Evolutionary conservation across 1,284 basidiomycete genomes (phyloP), one percentile per base, ranked within the genome.

Genomic region (Leccinum huronense): DNA sequence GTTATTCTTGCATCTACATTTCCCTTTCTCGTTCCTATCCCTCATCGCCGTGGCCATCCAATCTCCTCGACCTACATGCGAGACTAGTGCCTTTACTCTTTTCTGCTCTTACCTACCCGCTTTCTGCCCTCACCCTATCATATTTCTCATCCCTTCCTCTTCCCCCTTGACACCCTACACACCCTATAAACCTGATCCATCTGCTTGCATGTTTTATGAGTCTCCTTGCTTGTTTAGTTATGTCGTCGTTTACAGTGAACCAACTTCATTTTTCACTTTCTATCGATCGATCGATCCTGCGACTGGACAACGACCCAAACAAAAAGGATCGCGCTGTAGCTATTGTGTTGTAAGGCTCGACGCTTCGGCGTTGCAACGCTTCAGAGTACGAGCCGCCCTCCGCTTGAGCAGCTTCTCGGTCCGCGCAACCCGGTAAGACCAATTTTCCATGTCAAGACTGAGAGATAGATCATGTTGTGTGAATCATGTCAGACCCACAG

Each of bases 1-100:
- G 7, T 71, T 71, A 71, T 68, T 45, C 33, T 62, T 67, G 40
- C 61, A 69, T 64, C 48, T 30, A 59, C 59, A 62, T 61, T 54
- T 61, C 53, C 42, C 60, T n/a, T 23, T 48, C 45, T 19, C 19
- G 45, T 48, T 19, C 19, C 5, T 19, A 48, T 48, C 19, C 3
- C n/a, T 45, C 42, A 45, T 10, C 42, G 5, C 42, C 42, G 42
- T 45, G 5, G n/a, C n/a, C 42, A 45, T 45, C 9, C 42, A 45
- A 45, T 14, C 42, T 48, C 45, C 45, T 48, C 10, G 45, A 19
- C 45, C 45, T 19, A 48, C 45, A 48, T 5, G 10, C 45, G 45
- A 48, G 45, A 19, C 42, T 45, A 9, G 3, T 19, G 42, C 42
- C 5, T 45, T 45, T 45, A 5, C 36, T n/a, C 42, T 19, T n/a